A percentile compares a stretch with the other conserved stretches of the same genome.
phyloP scores from a whole-genome alignment of 169 alveolate species.

The Ichthyophthirius multifiliis region DNA sequence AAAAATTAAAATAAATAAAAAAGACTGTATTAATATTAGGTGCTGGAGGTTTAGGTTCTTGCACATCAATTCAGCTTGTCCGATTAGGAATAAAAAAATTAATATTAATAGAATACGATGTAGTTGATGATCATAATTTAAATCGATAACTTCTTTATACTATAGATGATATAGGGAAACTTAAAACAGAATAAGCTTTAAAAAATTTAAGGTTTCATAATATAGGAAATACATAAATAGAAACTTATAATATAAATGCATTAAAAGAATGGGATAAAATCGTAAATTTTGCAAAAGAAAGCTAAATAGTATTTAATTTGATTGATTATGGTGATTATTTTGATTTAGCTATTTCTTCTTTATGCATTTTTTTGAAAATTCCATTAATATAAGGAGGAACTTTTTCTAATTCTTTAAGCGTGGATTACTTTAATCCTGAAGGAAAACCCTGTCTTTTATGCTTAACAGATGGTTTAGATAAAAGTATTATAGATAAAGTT shows the following conservation, averaged over 20 bases:
- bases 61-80: constrained; percentile 44
- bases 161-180: constrained; percentile 50
- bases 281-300: constrained; percentile 39
- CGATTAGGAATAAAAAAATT: constrained; percentile 64
- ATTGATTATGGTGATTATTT: constrained; percentile 79
- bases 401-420: constrained; percentile 46
- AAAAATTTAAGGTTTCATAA: constrained; percentile 37
- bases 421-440: constrained; percentile 46
- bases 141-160: constrained; percentile 54
- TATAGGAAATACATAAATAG: constrained; percentile 42
- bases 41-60: constrained; percentile 68
- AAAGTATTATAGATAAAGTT: constrained; percentile 19
- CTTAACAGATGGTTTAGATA: constrained; percentile 39
- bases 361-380: constrained; percentile 30
- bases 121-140: constrained; percentile 60
- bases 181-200: constrained; percentile 56
- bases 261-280: constrained; percentile 53
- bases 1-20: neutral
- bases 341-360: constrained; percentile 60
- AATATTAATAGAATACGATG: constrained; percentile 55
- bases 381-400: constrained; percentile 72
- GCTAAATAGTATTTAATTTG: constrained; percentile 64
- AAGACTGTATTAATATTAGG: constrained; percentile 56
- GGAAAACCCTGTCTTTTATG: constrained; percentile 58
- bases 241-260: constrained; percentile 50